Evolutionary conservation across 2,329 filamentous ascomycete genomes (phyloP), one percentile per base, ranked within the genome.

Genomic region (Endothia cerciana): DNA sequence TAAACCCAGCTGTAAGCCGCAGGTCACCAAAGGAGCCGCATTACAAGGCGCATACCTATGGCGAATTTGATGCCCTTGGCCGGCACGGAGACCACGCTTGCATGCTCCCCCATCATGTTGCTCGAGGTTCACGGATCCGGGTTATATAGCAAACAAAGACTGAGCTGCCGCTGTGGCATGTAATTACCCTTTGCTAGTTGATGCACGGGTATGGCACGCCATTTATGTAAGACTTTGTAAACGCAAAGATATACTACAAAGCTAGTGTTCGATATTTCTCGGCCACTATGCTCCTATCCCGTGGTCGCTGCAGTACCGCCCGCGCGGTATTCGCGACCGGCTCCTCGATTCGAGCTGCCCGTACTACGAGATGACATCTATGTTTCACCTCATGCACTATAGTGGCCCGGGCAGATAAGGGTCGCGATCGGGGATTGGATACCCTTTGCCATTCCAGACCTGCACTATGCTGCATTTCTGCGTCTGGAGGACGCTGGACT

Each of bases 11-110:
- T 49, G 53, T 66, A 13, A 64, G 61, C 33, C 2, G 36, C n/a
- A 30, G 28, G 17, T 15, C 15, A 25, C 13, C 4, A 30, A 19
- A 58, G 4, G 15, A 45, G 4, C 19, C 1, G 53, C 19, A 15
- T 8, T 59, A 28, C 15, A 41, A 6, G 33, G 41, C 4, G 15
- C 62, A 30, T 58, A 65, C 57, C 65, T 56, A 65, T 67, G 22
- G 65, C 65, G 4, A 67, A 65, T 10, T 64, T 67, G 41, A 67
- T 47, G 47, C 65, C 64, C 40, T 64, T 66, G 3, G 61, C 22
- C 28, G 40, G 65, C 28, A 55, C 55, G 13, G 45, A 40, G 30
- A 45, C 30, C n/a, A 36, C 22, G 47, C 15, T 38, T 45, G 59
- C 25, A 15, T 43, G 28, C 8, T 57, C 28, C 15, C 47, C 47